Conservation (phyloP, 148 eudicot species). For the Vaccinium myrtillus region DNA sequence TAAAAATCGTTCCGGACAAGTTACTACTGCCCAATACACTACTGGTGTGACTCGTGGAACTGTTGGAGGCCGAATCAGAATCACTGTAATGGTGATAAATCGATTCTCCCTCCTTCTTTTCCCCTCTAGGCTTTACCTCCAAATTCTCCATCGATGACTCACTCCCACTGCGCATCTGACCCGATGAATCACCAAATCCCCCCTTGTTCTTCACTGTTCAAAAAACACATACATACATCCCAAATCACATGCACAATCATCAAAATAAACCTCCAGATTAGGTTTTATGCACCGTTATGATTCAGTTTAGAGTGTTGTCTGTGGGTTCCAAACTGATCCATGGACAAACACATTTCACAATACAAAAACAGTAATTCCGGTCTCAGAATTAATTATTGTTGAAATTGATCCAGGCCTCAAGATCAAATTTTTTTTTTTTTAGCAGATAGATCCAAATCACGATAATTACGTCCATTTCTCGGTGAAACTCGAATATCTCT, state of each 20-base stretch:
- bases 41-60: constrained; percentile 62
- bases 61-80: constrained; percentile 54
- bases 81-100: constrained; percentile 53
- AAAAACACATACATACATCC: constrained; percentile 13
- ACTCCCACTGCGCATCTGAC: constrained; percentile 25
- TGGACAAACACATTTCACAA: background rate
- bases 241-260: background rate
- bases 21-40: constrained; percentile 43
- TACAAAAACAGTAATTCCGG: background rate
- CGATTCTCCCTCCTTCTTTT: constrained; percentile 34
- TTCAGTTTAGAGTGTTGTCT: background rate
- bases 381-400: background rate
- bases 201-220: constrained; percentile 54
- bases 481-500: background rate
- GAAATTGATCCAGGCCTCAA: background rate
- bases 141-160: constrained; percentile 31
- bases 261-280: background rate
- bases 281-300: background rate
- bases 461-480: background rate
- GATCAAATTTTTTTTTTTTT: background rate
- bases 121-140: constrained; percentile 37
- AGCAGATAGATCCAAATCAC: background rate
- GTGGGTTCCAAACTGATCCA: background rate
- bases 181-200: constrained; percentile 19
- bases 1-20: constrained; percentile 40